Percentiles rank a stretch among this genome's conserved stretches.
Conservation (phyloP, 2,329 filamentous ascomycete species). For the Ophiostoma perfectum region DNA sequence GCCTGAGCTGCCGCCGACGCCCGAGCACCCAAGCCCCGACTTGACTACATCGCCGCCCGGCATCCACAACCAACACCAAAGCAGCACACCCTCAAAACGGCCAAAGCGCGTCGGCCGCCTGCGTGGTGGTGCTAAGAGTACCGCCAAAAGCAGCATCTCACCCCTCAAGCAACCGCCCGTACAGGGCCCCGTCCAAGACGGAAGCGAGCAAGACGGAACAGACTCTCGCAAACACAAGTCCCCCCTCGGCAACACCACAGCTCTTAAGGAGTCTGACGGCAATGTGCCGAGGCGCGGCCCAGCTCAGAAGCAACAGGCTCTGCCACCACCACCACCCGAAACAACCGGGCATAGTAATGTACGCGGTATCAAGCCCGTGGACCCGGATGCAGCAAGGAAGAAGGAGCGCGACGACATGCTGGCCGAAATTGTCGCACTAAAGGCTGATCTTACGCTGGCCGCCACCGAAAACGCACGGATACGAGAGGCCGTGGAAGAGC, state of each 20-base stretch:
- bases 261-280: slow-evolving; percentile 4
- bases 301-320: not conserved
- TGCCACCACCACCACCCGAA: not conserved
- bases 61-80: slow-evolving; percentile 44
- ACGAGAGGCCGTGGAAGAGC: slow-evolving; percentile 27
- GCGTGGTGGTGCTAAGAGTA: slow-evolving; percentile 21
- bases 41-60: slow-evolving; percentile 52
- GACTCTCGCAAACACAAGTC: not conserved
- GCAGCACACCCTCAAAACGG: slow-evolving; percentile 46
- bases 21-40: slow-evolving; percentile 47
- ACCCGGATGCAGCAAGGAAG: slow-evolving; percentile 46
- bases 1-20: slow-evolving; percentile 59
- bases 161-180: slow-evolving; percentile 44
- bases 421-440: slow-evolving; percentile 51
- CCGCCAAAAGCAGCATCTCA: slow-evolving; percentile 40
- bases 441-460: slow-evolving; percentile 53
- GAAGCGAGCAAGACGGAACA: not conserved
- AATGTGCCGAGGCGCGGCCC: not conserved
- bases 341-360: slow-evolving; percentile 26
- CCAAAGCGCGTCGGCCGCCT: slow-evolving; percentile 34
- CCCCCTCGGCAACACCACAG: not conserved
- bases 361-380: slow-evolving; percentile 39
- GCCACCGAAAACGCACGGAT: slow-evolving; percentile 55
- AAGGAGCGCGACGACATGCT: slow-evolving; percentile 48
- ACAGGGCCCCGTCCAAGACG: not conserved